Evolutionary conservation across 2,329 filamentous ascomycete genomes (phyloP), one percentile per base, ranked within the genome.

Genomic region (Passalora sequoiae): DNA sequence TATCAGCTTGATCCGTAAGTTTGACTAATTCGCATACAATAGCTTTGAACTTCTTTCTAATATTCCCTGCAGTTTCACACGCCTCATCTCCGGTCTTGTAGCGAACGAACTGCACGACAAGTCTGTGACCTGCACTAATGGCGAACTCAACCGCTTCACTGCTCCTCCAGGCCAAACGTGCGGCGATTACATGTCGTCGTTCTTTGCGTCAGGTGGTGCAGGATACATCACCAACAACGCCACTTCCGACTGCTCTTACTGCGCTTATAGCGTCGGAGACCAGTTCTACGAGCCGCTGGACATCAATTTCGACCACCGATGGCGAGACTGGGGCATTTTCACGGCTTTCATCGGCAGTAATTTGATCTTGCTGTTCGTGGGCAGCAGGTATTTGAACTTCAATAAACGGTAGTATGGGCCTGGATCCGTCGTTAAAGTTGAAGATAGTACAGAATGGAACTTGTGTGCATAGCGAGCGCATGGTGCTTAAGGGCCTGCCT

Each of bases 281-380:
- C 74, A 94, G 67, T 94, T 91, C 60, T 94, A 86, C 60, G 60
- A 69, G 40, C 73, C 78, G 0, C 73, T 94, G 13, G 74, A 76
- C 2, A 76, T 94, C 58, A 69, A 68, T 2, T 94, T 83, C 56
- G 68, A 70, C 31, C 66, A 85, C 51, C 71, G 88, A 12, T 94
- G 88, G 88, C 77, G 88, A 43, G 87, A 95, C 55, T 50, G 92
- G 44, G 89, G 87, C 1, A 94, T 94, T 49, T 83, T 83, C 54
- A 55, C 77, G 22, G 83, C 81, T 1, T 94, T 89, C 59, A 75
- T 94, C 40, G 86, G 68, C 10, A 88, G 82, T 60, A 94, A 94
- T 63, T 60, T 92, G 57, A 75, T 86, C 15, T 67, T 82, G 37
- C 56, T 83, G 47, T 80, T 81, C 55, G 45, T 81, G 40, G 76